These are phyloP conservation scores for Simmondsia chinensis DNA, from an alignment of 148 eudicot species.

Conservation along the genomic window DNA sequence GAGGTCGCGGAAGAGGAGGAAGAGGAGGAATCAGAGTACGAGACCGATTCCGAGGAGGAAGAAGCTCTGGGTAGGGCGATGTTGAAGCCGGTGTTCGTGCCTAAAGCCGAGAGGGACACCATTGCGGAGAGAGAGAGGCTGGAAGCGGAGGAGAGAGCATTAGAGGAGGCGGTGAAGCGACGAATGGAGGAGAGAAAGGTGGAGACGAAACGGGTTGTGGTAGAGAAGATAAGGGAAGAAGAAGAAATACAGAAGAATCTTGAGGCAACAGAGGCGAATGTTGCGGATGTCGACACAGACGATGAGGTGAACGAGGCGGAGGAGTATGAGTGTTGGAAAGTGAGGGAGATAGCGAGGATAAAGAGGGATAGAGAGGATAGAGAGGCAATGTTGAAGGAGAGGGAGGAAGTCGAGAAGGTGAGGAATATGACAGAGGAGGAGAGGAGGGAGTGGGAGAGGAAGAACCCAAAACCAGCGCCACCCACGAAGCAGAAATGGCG, in stretches of 20 bases:
- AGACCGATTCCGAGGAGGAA: slow-evolving; percentile 68
- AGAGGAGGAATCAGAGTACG: slow-evolving; percentile 46
- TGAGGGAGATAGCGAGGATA: slow-evolving; percentile 80
- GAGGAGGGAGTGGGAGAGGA: slow-evolving; percentile 94
- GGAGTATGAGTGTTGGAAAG: slow-evolving; percentile 89
- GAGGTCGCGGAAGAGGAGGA: slow-evolving; percentile 30
- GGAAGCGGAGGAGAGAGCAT: slow-evolving; percentile 46
- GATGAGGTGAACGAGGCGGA: slow-evolving; percentile 91
- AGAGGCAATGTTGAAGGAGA: slow-evolving; percentile 78
- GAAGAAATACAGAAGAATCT: slow-evolving; percentile 40
- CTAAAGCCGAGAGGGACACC: slow-evolving; percentile 62
- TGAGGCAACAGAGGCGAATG: slow-evolving; percentile 45
- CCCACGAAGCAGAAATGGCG: slow-evolving; percentile 70
- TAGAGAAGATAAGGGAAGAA: slow-evolving; percentile 55
- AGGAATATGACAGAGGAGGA: slow-evolving; percentile 96
- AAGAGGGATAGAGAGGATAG: slow-evolving; percentile 88
- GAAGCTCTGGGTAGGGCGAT: slow-evolving; percentile 25
- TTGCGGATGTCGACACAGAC: slow-evolving; percentile 74
- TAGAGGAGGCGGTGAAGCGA: slow-evolving; percentile 49
- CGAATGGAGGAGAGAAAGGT: slow-evolving; percentile 40
- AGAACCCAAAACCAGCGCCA: slow-evolving; percentile 42
- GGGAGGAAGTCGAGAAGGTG: slow-evolving; percentile 84
- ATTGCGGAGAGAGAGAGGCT: slow-evolving; percentile 56
- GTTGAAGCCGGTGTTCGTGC: slow-evolving; percentile 72
- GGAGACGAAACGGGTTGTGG: slow-evolving; percentile 54